Evolutionary conservation across 345 rosid species (phyloP), one percentile per base, ranked within the genome.

Genomic region (Pugionium cornutum): DNA sequence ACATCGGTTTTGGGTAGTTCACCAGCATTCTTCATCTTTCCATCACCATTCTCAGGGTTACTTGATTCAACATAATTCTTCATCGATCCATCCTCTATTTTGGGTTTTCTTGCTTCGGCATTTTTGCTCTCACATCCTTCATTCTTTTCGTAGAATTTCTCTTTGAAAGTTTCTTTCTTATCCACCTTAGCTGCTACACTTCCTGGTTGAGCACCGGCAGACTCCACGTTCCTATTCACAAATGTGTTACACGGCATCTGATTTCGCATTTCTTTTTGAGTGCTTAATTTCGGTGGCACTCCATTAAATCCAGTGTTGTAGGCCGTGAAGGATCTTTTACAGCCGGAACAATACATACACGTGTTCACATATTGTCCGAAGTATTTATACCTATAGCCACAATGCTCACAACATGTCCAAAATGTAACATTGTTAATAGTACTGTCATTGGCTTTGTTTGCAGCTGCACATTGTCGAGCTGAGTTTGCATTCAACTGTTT

Each of bases 341-440:
- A 92, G 27, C 2, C 65, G 67, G 73, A 81, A 78, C 98, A 92
- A 1, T 55, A 67, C 70, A 92, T 33, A 31, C 51, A n/a, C 65
- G 67, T 73, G 44, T 83, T 78, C 31, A 73, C 72, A 62, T 53
- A 70, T 11, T 67, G 51, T 61, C 54, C 74, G 58, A 18, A 55
- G 74, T 78, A 85, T 45, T 76, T 80, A 49, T 71, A 80, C 78
- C 68, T 83, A 8, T 69, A 18, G 36, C 70, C 72, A 72, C 98
- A 92, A 41, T 63, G 64, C 45, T 75, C 58, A 68, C 98, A 92
- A 67, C 63, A 37, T 4, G 98, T 83, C 94, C 84, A 85, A 76
- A 88, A 92, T 8, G 89, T 53, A 63, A 25, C 31, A 46, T 8
- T 52, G 43, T 39, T 37, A 4, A 25, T 11, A 6, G 1, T 33